Evolutionary conservation across 352 stramenopile species (phyloP).

Genomic region (Phytophthora crassamura): DNA sequence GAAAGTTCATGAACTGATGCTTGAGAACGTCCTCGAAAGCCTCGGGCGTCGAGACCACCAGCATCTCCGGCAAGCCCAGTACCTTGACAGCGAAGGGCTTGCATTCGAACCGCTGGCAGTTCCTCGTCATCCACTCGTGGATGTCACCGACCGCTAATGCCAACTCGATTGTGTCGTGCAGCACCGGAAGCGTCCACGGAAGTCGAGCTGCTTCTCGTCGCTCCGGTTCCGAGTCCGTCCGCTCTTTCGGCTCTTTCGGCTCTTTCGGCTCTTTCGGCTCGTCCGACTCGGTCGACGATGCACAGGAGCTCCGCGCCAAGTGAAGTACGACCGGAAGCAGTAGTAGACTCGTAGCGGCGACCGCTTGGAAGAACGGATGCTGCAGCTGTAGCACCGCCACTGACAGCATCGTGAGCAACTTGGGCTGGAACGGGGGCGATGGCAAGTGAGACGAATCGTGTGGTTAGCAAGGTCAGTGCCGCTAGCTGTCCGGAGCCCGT

Average conservation of each 20-base stretch:
- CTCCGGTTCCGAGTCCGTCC: slow-evolving; percentile 13
- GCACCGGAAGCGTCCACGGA: slow-evolving; percentile 25
- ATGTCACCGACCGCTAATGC: slow-evolving; percentile 5
- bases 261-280: background rate
- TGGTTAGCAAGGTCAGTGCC: slow-evolving; percentile 1
- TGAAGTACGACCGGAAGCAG: slow-evolving; percentile 24
- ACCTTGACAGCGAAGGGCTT: slow-evolving; percentile 48
- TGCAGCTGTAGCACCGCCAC: slow-evolving; percentile 20
- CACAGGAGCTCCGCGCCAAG: slow-evolving; percentile 8
- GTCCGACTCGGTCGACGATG: slow-evolving; percentile 1
- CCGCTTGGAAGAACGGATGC: slow-evolving; percentile 9
- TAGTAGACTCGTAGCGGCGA: slow-evolving; percentile 20
- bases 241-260: too few relatives aligned
- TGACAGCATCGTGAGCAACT: slow-evolving; percentile 20
- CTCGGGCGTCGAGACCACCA: slow-evolving; percentile 29
- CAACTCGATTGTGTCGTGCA: slow-evolving; percentile 25
- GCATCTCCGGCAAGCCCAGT: slow-evolving; percentile 37
- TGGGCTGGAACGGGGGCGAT: background rate
- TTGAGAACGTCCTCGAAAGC: slow-evolving; percentile 60
- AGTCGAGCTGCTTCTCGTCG: slow-evolving; percentile 13
- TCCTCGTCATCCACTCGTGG: slow-evolving; percentile 28
- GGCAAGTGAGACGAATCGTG: slow-evolving; percentile 16
- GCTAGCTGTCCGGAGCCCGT: slow-evolving; percentile 6
- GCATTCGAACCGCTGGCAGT: slow-evolving; percentile 25
- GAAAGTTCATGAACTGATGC: slow-evolving; percentile 74